Evolutionary conservation across 164 flowering plant genomes (phyloP), one percentile per base, ranked within the genome.

Genomic region (Nymphaea colorata): DNA sequence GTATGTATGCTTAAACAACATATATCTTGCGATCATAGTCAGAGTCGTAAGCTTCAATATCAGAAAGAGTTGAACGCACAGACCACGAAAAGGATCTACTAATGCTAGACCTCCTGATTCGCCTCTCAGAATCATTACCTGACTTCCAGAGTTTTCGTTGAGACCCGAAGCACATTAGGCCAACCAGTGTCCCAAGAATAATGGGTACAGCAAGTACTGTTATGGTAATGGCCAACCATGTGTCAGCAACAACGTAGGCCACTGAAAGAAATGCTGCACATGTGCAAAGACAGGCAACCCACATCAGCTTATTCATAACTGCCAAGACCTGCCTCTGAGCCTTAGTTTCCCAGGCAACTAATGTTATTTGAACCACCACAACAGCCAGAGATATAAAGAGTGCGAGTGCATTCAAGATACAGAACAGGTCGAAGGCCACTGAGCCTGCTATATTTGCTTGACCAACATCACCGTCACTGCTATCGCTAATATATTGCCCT

Each of bases 41-140:
- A 42, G 97, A 85, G 68, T 89, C 73, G 68, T 86, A 84, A 7
- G 86, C 96, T 47, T 91, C 95, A 17, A 76, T 65, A 68, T 91
- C 98, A 8, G 97, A 91, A 17, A 84, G 68, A 69, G 83, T 77
- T 0, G 86, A 86, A 3, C 89, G 82, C 8, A 61, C 7, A 17
- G 97, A 84, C 93, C 88, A 91, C 0, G 97, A 91, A 76, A 87
- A 88, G 15, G 97, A 91, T 70, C 91, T 94, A 76, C 96, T 94
- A 67, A 87, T 91, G 68, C 87, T 82, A 0, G 88, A 80, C 76
- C 97, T 79, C 70, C 73, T 87, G 63, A 91, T 86, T 5, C 90
- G 84, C 66, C 98, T 81, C 67, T 84, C 88, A 8, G 97, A 88
- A 69, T 94, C 93, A 43, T 69, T 75, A 3, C 82, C 73, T 64